Conservation (phyloP, 371 early-diverging fungal genomes). For the Zancudomyces culisetae region DNA sequence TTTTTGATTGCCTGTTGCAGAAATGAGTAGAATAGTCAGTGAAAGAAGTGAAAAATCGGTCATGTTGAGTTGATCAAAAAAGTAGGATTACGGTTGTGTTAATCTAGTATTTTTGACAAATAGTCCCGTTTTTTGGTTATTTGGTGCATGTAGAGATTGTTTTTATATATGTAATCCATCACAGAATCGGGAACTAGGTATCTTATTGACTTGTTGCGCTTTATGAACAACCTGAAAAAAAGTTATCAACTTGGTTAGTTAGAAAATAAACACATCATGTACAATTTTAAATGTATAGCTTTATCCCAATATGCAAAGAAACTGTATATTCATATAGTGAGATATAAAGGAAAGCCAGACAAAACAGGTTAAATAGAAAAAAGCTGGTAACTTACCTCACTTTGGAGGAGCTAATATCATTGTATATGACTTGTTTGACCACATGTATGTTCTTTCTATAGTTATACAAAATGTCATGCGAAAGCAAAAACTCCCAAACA, state of each 20-base stretch:
- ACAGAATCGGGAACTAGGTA: constrained; percentile 86
- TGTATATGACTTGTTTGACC: constrained; percentile 87
- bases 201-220: constrained; percentile 84
- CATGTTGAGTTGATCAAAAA: no score
- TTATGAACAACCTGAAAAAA: constrained; percentile 57
- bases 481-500: constrained; percentile 72
- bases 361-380: neutral
- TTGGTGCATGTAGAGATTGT: constrained; percentile 40
- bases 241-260: no score
- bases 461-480: constrained; percentile 74
- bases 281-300: no score
- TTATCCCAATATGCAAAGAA: no score
- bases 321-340: no score
- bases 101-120: constrained; percentile 22
- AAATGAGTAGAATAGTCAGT: no score
- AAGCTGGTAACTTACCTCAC: constrained; percentile 28
- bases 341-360: neutral
- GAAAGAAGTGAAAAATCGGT: no score
- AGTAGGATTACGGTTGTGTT: no score
- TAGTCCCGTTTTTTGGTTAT: constrained; percentile 25
- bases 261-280: no score
- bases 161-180: constrained; percentile 68
- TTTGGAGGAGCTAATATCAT: constrained; percentile 90
- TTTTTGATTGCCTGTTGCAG: no score
- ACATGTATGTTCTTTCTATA: constrained; percentile 82